Evolutionary conservation across 2,329 filamentous ascomycete species (phyloP).

Genomic region (Tolypocladium paradoxum): DNA sequence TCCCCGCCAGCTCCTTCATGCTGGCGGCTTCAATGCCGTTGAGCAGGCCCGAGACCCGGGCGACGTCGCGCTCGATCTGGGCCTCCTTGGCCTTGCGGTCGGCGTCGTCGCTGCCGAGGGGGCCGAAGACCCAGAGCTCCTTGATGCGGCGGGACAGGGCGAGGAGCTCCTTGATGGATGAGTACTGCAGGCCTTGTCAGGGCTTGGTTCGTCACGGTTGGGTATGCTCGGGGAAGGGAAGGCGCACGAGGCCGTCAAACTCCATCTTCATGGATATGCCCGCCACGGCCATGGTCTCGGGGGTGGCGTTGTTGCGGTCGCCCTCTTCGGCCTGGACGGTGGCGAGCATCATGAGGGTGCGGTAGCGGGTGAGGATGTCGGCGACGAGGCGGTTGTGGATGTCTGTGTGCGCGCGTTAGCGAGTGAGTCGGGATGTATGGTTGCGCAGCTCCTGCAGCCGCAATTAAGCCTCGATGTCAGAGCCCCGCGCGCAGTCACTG

Average conservation of each 20-base stretch:
- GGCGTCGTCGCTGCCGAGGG: conserved; percentile 27
- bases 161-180: conserved; percentile 33
- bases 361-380: conserved; percentile 32
- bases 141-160: conserved; percentile 32
- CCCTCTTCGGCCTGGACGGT: conserved; percentile 28
- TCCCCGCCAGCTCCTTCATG: conserved; percentile 23
- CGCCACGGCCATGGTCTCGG: conserved; percentile 29
- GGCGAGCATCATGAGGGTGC: conserved; percentile 31
- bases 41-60: conserved; percentile 21
- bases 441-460: not conserved
- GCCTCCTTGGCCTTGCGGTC: conserved; percentile 24
- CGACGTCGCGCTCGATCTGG: conserved; percentile 24
- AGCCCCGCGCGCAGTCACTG: not conserved
- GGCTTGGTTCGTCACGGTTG: too few species aligned
- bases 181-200: conserved; percentile 16
- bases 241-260: conserved; percentile 29
- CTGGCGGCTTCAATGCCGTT: conserved; percentile 21
- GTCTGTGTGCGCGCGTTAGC: conserved; percentile 18
- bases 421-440: not conserved
- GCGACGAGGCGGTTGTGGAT: conserved; percentile 34
- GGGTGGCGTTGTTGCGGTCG: conserved; percentile 27
- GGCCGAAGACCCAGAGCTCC: conserved; percentile 33
- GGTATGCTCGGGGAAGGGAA: too few species aligned
- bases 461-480: not conserved
- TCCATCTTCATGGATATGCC: conserved; percentile 34